Percentiles rank a stretch among this genome's conserved stretches.
Evolutionary conservation across 177 flowering plant species (phyloP).

Genomic region (Vitis hybrid): DNA sequence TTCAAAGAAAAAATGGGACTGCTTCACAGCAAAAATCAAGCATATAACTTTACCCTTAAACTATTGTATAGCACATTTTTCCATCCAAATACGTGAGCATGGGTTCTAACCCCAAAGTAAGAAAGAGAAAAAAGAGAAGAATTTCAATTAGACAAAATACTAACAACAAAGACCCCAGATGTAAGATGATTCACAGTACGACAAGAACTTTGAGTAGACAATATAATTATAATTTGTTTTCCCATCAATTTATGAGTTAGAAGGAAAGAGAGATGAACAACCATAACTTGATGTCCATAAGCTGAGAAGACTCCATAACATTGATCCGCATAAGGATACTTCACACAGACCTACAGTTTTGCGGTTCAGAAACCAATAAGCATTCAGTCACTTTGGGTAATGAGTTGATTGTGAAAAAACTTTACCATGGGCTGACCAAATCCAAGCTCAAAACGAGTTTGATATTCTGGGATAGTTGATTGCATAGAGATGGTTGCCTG

Average conservation of each 20-base stretch:
- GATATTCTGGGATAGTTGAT: slow-evolving; percentile 36
- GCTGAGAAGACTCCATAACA: slow-evolving; percentile 55
- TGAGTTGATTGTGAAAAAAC: neutral
- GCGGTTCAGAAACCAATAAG: slow-evolving; percentile 5
- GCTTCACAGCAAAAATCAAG: too few relatives aligned
- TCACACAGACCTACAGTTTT: slow-evolving; percentile 43
- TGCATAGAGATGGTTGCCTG: slow-evolving; percentile 32
- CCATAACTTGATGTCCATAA: slow-evolving; percentile 59
- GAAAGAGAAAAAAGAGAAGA: too few relatives aligned
- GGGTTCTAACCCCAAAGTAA: too few relatives aligned
- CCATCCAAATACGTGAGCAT: too few relatives aligned
- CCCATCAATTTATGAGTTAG: neutral
- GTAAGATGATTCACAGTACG: too few relatives aligned
- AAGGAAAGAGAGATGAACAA: slow-evolving; percentile 21
- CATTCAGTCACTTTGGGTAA: neutral
- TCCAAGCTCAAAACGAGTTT: slow-evolving; percentile 44
- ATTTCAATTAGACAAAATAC: too few relatives aligned
- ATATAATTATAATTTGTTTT: too few relatives aligned
- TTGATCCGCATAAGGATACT: slow-evolving; percentile 55
- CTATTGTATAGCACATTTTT: too few relatives aligned
- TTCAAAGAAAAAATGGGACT: too few relatives aligned
- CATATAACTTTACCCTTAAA: too few relatives aligned
- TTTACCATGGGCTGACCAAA: slow-evolving; percentile 56
- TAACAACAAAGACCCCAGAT: too few relatives aligned
- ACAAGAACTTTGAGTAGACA: too few relatives aligned